Evolutionary conservation across 208 protist genomes (phyloP).

Genomic region (Wallacemonas rigidus): DNA sequence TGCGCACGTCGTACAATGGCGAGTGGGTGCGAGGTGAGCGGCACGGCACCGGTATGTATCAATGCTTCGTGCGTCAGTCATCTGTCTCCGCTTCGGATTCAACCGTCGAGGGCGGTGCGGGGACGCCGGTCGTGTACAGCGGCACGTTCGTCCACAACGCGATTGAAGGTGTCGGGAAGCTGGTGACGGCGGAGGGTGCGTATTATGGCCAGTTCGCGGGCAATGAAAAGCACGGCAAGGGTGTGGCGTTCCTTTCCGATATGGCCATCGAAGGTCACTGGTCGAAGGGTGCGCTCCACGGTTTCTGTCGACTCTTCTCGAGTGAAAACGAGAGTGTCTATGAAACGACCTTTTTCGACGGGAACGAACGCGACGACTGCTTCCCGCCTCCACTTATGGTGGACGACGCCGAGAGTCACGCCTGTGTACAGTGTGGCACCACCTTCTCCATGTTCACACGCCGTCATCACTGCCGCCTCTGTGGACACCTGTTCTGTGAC

Average conservation of each 20-base stretch:
- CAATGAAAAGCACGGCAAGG: slow-evolving; percentile 71
- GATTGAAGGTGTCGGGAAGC: slow-evolving; percentile 70
- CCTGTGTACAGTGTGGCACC: slow-evolving; percentile 76
- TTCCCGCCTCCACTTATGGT: slow-evolving; percentile 71
- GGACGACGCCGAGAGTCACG: slow-evolving; percentile 53
- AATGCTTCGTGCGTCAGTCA: slow-evolving; percentile 19
- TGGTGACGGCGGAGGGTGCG: slow-evolving; percentile 47
- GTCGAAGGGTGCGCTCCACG: slow-evolving; percentile 44
- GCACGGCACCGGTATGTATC: slow-evolving; percentile 75
- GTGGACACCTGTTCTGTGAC: slow-evolving; percentile 91
- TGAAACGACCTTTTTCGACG: slow-evolving; percentile 72
- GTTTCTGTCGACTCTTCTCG: slow-evolving; percentile 40
- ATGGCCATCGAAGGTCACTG: slow-evolving; percentile 58
- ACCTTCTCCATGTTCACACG: slow-evolving; percentile 85
- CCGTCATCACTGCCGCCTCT: slow-evolving; percentile 93
- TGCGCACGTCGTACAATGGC: slow-evolving; percentile 73
- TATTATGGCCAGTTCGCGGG: slow-evolving; percentile 71
- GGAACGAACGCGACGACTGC: slow-evolving; percentile 87
- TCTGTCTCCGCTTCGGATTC: too few species aligned
- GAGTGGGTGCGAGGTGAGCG: slow-evolving; percentile 76
- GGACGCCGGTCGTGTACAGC: slow-evolving; percentile 63
- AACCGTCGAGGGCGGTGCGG: slow-evolving; percentile 1
- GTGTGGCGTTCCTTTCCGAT: slow-evolving; percentile 53
- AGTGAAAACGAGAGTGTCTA: slow-evolving; percentile 34
- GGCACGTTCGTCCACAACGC: slow-evolving; percentile 60